These are phyloP conservation scores for Euclidium syriacum DNA, from an alignment of 345 rosid genomes.

Conservation along the genomic window DNA sequence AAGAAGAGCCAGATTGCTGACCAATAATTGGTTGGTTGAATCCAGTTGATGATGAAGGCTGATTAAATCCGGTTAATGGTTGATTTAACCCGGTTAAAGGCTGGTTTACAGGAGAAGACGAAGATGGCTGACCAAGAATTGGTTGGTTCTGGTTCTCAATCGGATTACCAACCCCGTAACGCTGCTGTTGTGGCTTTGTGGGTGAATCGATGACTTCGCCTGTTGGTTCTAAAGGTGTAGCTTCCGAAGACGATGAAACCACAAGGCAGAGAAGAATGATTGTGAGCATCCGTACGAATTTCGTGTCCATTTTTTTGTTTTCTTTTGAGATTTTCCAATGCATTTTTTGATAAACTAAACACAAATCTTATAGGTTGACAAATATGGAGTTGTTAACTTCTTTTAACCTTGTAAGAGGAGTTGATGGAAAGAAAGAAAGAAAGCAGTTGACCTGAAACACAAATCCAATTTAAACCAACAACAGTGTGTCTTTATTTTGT, in stretches of 20 bases:
- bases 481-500: constrained; percentile 13
- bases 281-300: constrained; percentile 13
- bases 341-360: constrained; percentile 1
- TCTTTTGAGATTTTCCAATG: neutral
- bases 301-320: constrained; percentile 10
- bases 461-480: constrained; percentile 27
- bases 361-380: constrained; percentile 10
- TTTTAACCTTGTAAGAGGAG: constrained; percentile 25
- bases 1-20: constrained; percentile 29
- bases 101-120: constrained; percentile 36
- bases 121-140: constrained; percentile 33
- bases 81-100: constrained; percentile 38
- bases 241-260: constrained; percentile 19
- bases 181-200: constrained; percentile 18
- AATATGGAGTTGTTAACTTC: constrained; percentile 12
- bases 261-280: constrained; percentile 24
- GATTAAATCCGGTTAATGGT: constrained; percentile 35
- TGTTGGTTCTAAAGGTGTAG: constrained; percentile 33
- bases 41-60: constrained; percentile 32
- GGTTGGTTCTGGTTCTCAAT: constrained; percentile 35
- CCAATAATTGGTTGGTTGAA: constrained; percentile 36
- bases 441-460: constrained; percentile 30
- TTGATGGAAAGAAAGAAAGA: constrained; percentile 13
- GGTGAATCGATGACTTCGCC: constrained; percentile 21
- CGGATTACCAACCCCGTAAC: constrained; percentile 23